Conservation (phyloP, 164 flowering plant genomes). For the Nymphaea colorata region DNA sequence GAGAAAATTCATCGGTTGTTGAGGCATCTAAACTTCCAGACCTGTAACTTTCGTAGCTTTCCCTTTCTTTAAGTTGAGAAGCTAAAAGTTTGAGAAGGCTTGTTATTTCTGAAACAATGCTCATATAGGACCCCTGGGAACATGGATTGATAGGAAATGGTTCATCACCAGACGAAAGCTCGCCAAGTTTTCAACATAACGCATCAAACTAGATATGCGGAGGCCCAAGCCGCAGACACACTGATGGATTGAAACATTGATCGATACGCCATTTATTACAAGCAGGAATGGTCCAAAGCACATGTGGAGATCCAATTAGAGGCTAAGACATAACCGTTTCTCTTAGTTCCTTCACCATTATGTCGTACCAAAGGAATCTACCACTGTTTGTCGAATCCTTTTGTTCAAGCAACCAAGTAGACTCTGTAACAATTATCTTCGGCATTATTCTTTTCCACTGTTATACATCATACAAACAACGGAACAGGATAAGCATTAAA, state of each 20-base stretch:
- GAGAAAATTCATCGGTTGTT: conserved; percentile 10
- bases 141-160: background rate
- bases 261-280: too few species aligned
- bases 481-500: background rate
- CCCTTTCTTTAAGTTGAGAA: conserved; percentile 13
- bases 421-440: background rate
- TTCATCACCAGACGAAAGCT: too few species aligned
- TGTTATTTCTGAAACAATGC: conserved; percentile 20
- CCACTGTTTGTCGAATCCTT: background rate
- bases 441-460: background rate
- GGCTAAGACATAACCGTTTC: background rate
- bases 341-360: background rate
- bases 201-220: background rate
- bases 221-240: background rate
- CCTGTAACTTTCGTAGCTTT: conserved; percentile 3
- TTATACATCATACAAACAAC: background rate
- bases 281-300: background rate
- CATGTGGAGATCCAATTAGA: background rate
- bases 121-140: conserved; percentile 7
- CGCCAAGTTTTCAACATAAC: too few species aligned
- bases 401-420: background rate
- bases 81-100: conserved; percentile 43
- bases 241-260: background rate
- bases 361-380: background rate
- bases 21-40: background rate